Evolutionary conservation across 2,329 filamentous ascomycete genomes (phyloP), one percentile per base, ranked within the genome.

Genomic region (Verticillium klebahnii): DNA sequence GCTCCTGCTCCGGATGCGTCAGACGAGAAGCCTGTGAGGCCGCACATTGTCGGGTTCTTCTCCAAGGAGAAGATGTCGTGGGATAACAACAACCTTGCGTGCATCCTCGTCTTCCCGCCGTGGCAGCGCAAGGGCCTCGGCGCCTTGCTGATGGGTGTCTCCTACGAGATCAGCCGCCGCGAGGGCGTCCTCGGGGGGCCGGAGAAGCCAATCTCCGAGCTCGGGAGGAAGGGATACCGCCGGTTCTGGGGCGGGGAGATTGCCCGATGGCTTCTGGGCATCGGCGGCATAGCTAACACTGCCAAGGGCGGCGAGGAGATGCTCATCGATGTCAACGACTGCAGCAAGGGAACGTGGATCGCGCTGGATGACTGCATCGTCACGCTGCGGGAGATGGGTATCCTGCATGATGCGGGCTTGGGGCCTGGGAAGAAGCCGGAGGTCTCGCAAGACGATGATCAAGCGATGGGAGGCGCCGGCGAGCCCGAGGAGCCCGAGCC

Each of bases 61-160:
- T 96, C 91, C 66, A 98, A 99, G 73, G 95, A 99, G 75, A 98
- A 98, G 74, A 90, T 97, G 82, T 97, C 92, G 3, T 99, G 95
- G 94, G 95, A 99, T 71, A 93, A 94, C 70, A 98, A 99, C 75
- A 99, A 98, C 67, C 83, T 99, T 5, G 95, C 95, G 1, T 99
- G 95, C 73, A 99, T 99, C 68, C 82, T 98, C 7, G 85, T 98
- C 17, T 98, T 98, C 71, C 95, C 95, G 1, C 95, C 95, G 0
- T 98, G 94, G 87, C 94, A 98, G 75, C 89, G 90, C 65, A 93
- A 92, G 67, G 93, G 94, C 1, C 83, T 98, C 0, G 95, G 95
- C 0, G 88, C 92, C 59, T 79, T 98, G 58, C 82, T 99, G 36
- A 98, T 99, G 87, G 93, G 92, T 5, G 87, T 95, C 2, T 96